phyloP scores from a whole-genome alignment of 2,329 filamentous ascomycete species.

The Didymella glomerata region DNA sequence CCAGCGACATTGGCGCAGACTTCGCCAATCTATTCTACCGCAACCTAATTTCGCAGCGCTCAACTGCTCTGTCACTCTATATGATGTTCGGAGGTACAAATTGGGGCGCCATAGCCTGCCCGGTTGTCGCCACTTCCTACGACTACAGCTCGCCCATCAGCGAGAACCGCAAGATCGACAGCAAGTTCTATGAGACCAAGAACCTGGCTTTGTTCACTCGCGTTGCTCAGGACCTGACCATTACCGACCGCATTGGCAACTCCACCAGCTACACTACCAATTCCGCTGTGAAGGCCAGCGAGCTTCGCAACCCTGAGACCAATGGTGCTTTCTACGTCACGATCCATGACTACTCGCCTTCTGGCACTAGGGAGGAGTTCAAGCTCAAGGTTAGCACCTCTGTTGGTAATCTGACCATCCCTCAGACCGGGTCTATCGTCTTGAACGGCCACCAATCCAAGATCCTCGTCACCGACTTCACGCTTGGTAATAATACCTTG shows the following conservation, averaged over 20 bases:
- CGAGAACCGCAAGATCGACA: constrained; percentile 65
- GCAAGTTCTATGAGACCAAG: constrained; percentile 71
- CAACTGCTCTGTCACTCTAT: constrained; percentile 68
- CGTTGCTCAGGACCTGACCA: constrained; percentile 64
- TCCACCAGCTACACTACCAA: constrained; percentile 63
- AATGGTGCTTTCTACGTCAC: constrained; percentile 67
- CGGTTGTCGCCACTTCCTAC: constrained; percentile 68
- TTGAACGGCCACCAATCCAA: constrained; percentile 70
- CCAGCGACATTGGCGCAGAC: constrained; percentile 63
- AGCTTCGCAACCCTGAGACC: constrained; percentile 67
- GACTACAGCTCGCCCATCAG: constrained; percentile 71
- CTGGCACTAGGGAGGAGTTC: constrained; percentile 62
- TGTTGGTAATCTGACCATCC: constrained; percentile 62
- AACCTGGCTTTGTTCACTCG: constrained; percentile 67
- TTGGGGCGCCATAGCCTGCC: constrained; percentile 67
- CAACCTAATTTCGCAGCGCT: constrained; percentile 66
- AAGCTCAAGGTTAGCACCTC: constrained; percentile 66
- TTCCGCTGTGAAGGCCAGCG: constrained; percentile 60
- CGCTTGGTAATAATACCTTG: constrained; percentile 61
- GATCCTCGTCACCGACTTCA: constrained; percentile 68
- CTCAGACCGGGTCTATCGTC: constrained; percentile 59
- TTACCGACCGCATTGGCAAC: constrained; percentile 61
- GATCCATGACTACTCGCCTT: constrained; percentile 63
- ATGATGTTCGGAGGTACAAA: constrained; percentile 73
- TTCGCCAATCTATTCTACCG: constrained; percentile 72